phyloP scores from a whole-genome alignment of 352 stramenopile genomes.

The Phytophthora chlamydospora region DNA sequence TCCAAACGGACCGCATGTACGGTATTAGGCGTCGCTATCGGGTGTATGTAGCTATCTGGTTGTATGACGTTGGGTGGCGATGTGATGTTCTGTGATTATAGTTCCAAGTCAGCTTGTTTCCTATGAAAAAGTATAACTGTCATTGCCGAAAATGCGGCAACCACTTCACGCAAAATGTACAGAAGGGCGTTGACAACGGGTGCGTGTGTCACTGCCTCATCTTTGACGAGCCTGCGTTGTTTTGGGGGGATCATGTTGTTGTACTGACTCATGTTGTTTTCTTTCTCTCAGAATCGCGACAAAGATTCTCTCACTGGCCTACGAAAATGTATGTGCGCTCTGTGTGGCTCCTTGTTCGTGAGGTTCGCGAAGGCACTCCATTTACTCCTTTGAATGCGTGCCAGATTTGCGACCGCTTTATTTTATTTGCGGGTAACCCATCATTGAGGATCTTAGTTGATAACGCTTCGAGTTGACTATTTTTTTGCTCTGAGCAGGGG shows the following conservation, averaged over 20 bases:
- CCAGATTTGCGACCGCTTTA: slow-evolving; percentile 83
- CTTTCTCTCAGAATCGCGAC: slow-evolving; percentile 68
- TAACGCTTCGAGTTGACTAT: background rate
- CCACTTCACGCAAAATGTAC: slow-evolving; percentile 76
- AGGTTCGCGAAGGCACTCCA: slow-evolving; percentile 6
- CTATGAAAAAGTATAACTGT: slow-evolving; percentile 86
- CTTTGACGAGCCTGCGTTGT: background rate
- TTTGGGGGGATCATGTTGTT: background rate
- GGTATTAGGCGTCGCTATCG: background rate
- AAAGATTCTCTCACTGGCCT: slow-evolving; percentile 86
- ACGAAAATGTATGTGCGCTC: slow-evolving; percentile 69
- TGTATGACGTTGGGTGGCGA: background rate
- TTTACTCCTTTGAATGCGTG: slow-evolving; percentile 15
- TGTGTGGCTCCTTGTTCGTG: background rate
- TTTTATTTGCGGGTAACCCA: slow-evolving; percentile 73
- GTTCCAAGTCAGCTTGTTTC: slow-evolving; percentile 88
- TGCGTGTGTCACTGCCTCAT: slow-evolving; percentile 27
- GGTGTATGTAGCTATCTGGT: slow-evolving; percentile 1
- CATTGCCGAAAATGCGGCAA: slow-evolving; percentile 67
- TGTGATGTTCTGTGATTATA: slow-evolving; percentile 26
- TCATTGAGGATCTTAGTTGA: no score
- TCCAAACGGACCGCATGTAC: slow-evolving; percentile 77
- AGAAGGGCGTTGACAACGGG: slow-evolving; percentile 90
- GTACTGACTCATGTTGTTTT: slow-evolving; percentile 3
- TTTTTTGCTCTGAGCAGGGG: slow-evolving; percentile 45